Conservation (phyloP, 805 yeast species). For the Naumovozyma baii region DNA sequence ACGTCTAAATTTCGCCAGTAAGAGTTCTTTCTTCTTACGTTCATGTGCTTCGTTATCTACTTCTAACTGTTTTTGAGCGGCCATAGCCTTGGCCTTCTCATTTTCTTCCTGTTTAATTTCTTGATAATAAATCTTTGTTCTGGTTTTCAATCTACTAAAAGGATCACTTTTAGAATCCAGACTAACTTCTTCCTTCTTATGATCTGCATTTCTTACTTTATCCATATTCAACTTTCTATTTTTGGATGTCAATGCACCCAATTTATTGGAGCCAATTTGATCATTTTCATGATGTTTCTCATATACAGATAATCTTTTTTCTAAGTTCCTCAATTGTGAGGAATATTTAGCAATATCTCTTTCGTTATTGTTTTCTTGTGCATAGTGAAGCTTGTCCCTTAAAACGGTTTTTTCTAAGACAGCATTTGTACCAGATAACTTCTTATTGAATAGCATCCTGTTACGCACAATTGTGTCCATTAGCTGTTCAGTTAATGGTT, state of each 20-base stretch:
- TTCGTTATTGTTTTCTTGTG: conserved; percentile 47
- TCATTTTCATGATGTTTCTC: conserved; percentile 33
- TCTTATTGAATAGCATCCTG: conserved; percentile 53
- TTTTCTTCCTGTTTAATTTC: conserved; percentile 46
- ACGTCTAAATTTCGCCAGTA: conserved; percentile 45
- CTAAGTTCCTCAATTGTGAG: conserved; percentile 36
- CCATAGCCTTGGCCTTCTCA: conserved; percentile 48
- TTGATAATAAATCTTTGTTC: conserved; percentile 70
- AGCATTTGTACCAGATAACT: conserved; percentile 57
- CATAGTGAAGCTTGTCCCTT: conserved; percentile 66
- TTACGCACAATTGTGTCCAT: conserved; percentile 69
- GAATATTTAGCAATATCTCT: conserved; percentile 39
- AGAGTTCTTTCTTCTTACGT: conserved; percentile 36
- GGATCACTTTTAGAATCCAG: conserved; percentile 55
- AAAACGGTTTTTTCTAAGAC: conserved; percentile 66
- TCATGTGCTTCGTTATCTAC: conserved; percentile 35
- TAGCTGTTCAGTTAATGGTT: conserved; percentile 60
- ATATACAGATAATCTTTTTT: conserved; percentile 30
- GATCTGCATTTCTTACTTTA: conserved; percentile 70
- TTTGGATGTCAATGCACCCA: conserved; percentile 71
- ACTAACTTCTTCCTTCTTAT: conserved; percentile 35
- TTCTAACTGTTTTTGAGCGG: conserved; percentile 36
- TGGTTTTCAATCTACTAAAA: conserved; percentile 80
- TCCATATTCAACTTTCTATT: conserved; percentile 75
- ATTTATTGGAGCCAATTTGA: conserved; percentile 35